These are phyloP conservation scores for Heterobasidion occidentale DNA, from an alignment of 1,284 basidiomycete species.

Conservation along the genomic window DNA sequence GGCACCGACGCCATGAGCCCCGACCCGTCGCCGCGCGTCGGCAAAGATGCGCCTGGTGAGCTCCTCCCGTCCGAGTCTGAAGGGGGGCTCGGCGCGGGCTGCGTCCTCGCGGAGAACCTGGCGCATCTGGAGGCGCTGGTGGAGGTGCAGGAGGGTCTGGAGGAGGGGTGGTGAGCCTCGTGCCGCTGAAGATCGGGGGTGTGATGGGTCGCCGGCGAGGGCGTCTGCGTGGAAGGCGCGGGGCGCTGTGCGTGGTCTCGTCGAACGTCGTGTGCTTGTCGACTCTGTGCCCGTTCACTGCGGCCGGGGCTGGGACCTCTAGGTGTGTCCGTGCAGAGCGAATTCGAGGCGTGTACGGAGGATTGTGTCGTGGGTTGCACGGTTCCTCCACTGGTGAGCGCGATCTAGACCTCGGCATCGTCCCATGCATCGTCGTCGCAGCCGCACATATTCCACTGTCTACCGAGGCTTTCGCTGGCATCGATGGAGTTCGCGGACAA, in stretches of 20 bases:
- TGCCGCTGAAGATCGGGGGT: slow-evolving; percentile 47
- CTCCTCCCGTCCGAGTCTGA: slow-evolving; percentile 28
- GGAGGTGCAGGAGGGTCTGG: slow-evolving; percentile 15
- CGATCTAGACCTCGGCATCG: too few relatives aligned
- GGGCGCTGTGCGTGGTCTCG: not conserved
- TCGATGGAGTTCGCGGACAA: too few relatives aligned
- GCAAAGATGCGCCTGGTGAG: slow-evolving; percentile 1
- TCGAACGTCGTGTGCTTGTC: too few relatives aligned
- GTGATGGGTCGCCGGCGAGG: slow-evolving; percentile 62
- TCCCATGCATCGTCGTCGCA: too few relatives aligned
- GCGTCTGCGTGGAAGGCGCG: not conserved
- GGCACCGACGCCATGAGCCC: slow-evolving; percentile 59
- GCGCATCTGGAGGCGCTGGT: slow-evolving; percentile 36
- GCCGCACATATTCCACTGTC: too few relatives aligned
- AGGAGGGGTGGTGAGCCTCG: slow-evolving; percentile 34
- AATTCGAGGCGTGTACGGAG: too few relatives aligned
- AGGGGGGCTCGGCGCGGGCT: slow-evolving; percentile 47
- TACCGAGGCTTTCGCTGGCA: too few relatives aligned
- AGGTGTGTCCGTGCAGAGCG: too few relatives aligned
- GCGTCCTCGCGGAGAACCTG: slow-evolving; percentile 64
- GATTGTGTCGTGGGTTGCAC: too few relatives aligned
- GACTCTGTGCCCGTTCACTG: too few relatives aligned
- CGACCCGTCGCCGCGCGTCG: slow-evolving; percentile 43
- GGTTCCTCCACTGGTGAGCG: too few relatives aligned
- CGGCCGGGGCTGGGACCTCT: too few relatives aligned